Percentiles rank a stretch among this genome's conserved stretches.
phyloP scores from a whole-genome alignment of 768 basidiomycete species.

The Macrolepiota fuliginosa region DNA sequence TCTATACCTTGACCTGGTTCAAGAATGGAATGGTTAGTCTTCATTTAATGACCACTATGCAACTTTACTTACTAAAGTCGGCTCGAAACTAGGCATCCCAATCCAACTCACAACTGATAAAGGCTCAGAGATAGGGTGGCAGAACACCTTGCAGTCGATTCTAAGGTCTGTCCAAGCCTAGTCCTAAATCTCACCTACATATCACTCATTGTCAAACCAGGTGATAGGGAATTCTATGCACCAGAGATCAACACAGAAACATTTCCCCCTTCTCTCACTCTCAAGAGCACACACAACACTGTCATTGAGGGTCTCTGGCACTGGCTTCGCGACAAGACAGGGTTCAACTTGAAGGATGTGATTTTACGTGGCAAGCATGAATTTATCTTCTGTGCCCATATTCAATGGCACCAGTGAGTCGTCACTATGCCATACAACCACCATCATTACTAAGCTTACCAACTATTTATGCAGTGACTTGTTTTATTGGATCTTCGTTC shows the following conservation, averaged over 20 bases:
- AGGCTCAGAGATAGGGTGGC: conserved; percentile 3
- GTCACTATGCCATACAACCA: neutral
- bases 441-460: neutral
- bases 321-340: neutral
- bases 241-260: neutral
- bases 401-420: neutral
- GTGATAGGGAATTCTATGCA: neutral
- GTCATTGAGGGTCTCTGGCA: neutral
- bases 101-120: conserved; percentile 7
- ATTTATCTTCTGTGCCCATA: neutral
- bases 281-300: neutral
- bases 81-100: neutral
- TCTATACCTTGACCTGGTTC: conserved; percentile 21
- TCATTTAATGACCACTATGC: neutral
- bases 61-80: neutral
- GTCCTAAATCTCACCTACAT: neutral
- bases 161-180: neutral
- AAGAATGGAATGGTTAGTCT: conserved; percentile 18
- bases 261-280: neutral
- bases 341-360: neutral
- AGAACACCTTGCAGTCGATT: neutral
- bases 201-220: neutral
- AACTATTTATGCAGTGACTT: neutral
- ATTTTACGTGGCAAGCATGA: neutral
- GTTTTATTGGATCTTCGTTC: neutral